Percentiles rank a stretch among this genome's conserved stretches.
phyloP scores from a whole-genome alignment of 352 stramenopile genomes.

The Phytophthora uliginosa region DNA sequence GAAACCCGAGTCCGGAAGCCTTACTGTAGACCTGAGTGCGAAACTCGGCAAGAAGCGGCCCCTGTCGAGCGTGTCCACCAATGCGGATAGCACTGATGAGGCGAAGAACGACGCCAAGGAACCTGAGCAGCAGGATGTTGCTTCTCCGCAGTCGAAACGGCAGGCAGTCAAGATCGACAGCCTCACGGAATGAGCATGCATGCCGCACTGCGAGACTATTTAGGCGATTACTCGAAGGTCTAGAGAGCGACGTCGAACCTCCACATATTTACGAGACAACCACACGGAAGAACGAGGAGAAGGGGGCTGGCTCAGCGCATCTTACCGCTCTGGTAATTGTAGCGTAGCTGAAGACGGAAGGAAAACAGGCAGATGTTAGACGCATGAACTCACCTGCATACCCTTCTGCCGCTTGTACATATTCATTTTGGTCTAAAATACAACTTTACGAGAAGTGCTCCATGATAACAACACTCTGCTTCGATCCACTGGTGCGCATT shows the following conservation, averaged over 20 bases:
- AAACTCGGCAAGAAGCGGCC: constrained; percentile 75
- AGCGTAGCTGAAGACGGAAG: constrained; percentile 41
- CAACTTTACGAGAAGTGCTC: constrained; percentile 48
- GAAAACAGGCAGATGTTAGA: constrained; percentile 40
- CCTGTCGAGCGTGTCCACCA: constrained; percentile 38
- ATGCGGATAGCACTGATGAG: constrained; percentile 10
- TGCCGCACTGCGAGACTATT: constrained; percentile 42
- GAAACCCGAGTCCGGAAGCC: constrained; percentile 17
- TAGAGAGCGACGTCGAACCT: constrained; percentile 33
- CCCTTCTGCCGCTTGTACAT: constrained; percentile 46
- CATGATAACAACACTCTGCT: constrained; percentile 36
- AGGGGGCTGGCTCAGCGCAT: constrained; percentile 23
- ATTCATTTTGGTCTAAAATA: constrained; percentile 48
- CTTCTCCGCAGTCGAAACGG: constrained; percentile 50
- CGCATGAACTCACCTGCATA: constrained; percentile 22
- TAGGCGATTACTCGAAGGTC: constrained; percentile 40
- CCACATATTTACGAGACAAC: constrained; percentile 46
- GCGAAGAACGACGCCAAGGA: constrained; percentile 15
- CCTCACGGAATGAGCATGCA: constrained; percentile 44
- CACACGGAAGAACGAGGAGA: constrained; percentile 25
- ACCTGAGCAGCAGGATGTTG: constrained; percentile 15
- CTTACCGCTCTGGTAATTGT: constrained; percentile 41
- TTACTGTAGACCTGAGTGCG: constrained; percentile 41
- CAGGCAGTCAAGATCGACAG: constrained; percentile 53
- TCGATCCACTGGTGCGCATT: constrained; percentile 25